Conservation (phyloP, 139 green algal species). For the Mesostigma viride region DNA sequence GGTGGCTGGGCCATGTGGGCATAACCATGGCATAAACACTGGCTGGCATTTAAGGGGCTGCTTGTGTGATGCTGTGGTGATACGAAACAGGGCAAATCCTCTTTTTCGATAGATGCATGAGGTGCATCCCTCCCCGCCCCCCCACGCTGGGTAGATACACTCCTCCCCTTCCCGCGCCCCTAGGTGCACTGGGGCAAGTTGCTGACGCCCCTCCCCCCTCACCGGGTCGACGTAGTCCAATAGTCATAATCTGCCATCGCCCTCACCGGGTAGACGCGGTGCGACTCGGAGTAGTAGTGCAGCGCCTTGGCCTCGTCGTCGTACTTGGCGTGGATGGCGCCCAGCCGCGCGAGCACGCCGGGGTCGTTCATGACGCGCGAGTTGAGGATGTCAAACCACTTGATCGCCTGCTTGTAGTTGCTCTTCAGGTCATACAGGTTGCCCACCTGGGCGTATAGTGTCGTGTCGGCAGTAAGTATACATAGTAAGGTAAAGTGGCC, state of each 20-base stretch:
- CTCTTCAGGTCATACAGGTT: constrained; percentile 51
- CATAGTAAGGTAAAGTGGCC: not conserved
- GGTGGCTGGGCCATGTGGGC: no score
- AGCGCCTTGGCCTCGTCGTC: constrained; percentile 66
- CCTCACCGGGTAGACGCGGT: constrained; percentile 54
- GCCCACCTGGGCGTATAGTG: constrained; percentile 36
- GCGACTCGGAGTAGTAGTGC: constrained; percentile 65
- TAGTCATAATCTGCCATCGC: not conserved
- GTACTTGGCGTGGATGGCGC: constrained; percentile 51
- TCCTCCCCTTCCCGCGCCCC: no score
- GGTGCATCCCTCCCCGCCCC: not conserved
- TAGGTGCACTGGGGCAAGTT: no score
- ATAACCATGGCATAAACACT: no score
- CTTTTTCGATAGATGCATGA: not conserved
- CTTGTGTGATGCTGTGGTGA: no score
- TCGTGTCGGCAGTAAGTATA: constrained; percentile 4
- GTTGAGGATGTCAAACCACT: constrained; percentile 68
- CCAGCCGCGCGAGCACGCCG: constrained; percentile 56
- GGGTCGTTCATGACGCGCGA: constrained; percentile 59
- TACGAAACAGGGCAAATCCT: no score
- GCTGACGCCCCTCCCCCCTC: no score
- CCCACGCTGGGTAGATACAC: no score
- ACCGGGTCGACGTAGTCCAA: no score
- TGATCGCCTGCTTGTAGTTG: constrained; percentile 45
- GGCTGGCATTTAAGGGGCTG: no score